phyloP scores from a whole-genome alignment of 1,284 basidiomycete species.

The Sporisorium scitamineum region DNA sequence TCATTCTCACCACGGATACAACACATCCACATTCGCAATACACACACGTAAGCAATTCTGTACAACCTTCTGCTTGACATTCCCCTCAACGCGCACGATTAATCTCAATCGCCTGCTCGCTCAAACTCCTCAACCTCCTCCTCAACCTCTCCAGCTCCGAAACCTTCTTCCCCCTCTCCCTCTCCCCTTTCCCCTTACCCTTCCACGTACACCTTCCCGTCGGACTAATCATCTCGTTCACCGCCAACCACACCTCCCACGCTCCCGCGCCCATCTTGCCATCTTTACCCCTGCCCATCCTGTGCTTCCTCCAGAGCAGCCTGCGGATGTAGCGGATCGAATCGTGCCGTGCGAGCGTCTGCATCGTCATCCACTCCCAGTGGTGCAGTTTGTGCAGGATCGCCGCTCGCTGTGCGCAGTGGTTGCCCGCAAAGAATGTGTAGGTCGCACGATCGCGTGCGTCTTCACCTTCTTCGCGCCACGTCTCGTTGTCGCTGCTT shows the following conservation, averaged over 20 bases:
- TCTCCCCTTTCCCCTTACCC: not conserved
- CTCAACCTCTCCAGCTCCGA: slow-evolving; percentile 30
- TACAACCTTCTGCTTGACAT: not conserved
- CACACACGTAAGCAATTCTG: slow-evolving; percentile 3
- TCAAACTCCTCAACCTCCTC: slow-evolving; percentile 24
- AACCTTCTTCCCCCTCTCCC: not conserved
- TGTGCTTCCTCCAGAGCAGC: slow-evolving; percentile 17
- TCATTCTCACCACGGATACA: not conserved
- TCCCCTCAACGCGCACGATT: slow-evolving; percentile 25
- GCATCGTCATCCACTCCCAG: slow-evolving; percentile 52
- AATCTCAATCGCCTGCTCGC: slow-evolving; percentile 28
- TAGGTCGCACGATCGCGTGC: not conserved
- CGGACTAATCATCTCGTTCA: slow-evolving; percentile 31
- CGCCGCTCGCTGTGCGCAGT: slow-evolving; percentile 36
- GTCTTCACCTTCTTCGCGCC: slow-evolving; percentile 25
- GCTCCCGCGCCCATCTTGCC: slow-evolving; percentile 26
- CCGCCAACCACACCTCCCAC: slow-evolving; percentile 30
- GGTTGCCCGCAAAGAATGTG: slow-evolving; percentile 37
- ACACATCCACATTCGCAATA: not conserved
- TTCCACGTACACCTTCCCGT: slow-evolving; percentile 12
- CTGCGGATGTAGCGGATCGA: slow-evolving; percentile 24
- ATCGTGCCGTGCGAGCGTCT: slow-evolving; percentile 38
- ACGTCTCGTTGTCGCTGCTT: slow-evolving; percentile 26
- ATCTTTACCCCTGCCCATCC: slow-evolving; percentile 25
- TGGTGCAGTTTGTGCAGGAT: slow-evolving; percentile 47